Evolutionary conservation across 1,284 basidiomycete species (phyloP).

Genomic region (Boletus calvinii): DNA sequence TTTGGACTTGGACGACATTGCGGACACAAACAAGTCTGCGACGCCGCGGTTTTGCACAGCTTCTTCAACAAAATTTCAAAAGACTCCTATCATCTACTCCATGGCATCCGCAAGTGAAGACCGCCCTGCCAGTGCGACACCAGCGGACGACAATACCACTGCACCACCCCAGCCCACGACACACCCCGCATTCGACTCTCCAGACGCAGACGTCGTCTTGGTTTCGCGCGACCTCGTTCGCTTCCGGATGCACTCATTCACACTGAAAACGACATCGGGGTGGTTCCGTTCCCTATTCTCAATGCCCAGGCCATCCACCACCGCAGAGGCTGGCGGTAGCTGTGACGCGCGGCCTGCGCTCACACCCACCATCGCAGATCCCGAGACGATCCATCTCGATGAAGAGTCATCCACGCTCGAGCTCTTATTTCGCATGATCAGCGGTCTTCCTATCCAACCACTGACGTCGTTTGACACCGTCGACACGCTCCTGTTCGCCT

Average conservation of each 20-base stretch:
- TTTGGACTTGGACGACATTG: slow-evolving; percentile 43
- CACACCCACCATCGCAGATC: slow-evolving; percentile 19
- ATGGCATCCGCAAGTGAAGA: slow-evolving; percentile 24
- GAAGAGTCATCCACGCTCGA: slow-evolving; percentile 56
- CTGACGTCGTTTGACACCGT: slow-evolving; percentile 52
- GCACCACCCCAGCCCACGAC: slow-evolving; percentile 16
- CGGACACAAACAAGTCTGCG: background rate
- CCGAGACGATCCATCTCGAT: slow-evolving; percentile 51
- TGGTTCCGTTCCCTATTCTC: slow-evolving; percentile 56
- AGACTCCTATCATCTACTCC: background rate
- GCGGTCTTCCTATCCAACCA: slow-evolving; percentile 50
- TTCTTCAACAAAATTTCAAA: background rate
- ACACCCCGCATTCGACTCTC: slow-evolving; percentile 49
- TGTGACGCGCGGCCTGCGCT: slow-evolving; percentile 38
- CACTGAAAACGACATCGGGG: slow-evolving; percentile 57
- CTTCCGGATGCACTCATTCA: slow-evolving; percentile 58
- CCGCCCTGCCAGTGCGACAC: background rate
- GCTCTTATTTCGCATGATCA: slow-evolving; percentile 56
- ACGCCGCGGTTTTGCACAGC: too few species aligned
- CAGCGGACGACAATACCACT: background rate
- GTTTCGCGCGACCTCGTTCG: slow-evolving; percentile 43
- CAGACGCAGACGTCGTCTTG: slow-evolving; percentile 51
- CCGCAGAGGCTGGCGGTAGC: background rate
- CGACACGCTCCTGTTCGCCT: slow-evolving; percentile 55
- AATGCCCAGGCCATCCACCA: slow-evolving; percentile 42